Percentiles rank a stretch among this genome's conserved stretches.
Evolutionary conservation across 768 basidiomycete genomes (phyloP).

Genomic region (Panus rudis): DNA sequence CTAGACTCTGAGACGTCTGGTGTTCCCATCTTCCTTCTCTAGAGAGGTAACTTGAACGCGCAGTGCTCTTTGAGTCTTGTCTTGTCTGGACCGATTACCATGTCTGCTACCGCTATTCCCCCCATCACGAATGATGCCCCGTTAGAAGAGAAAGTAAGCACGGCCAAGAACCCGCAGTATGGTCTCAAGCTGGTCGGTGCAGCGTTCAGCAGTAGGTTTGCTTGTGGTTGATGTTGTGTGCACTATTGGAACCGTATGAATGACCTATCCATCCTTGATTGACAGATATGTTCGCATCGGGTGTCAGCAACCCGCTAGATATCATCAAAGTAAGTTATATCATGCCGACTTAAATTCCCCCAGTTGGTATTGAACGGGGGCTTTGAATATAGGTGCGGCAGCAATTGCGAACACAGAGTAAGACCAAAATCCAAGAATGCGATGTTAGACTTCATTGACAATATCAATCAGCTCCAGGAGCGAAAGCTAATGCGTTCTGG

Average conservation of each 20-base stretch:
- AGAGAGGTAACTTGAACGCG: no score
- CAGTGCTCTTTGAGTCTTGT: no score
- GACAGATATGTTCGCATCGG: constrained; percentile 31
- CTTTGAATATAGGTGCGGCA: constrained; percentile 23
- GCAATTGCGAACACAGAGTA: constrained; percentile 26
- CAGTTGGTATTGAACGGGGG: neutral
- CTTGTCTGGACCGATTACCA: no score
- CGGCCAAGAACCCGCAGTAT: constrained; percentile 16
- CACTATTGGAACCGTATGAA: neutral
- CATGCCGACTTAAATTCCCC: neutral
- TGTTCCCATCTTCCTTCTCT: no score
- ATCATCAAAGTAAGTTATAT: constrained; percentile 22
- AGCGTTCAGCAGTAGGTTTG: constrained; percentile 22
- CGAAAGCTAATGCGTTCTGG: constrained; percentile 26
- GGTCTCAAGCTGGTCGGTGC: constrained; percentile 24
- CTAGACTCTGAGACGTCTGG: no score
- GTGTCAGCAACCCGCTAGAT: constrained; percentile 29
- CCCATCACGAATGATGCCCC: no score
- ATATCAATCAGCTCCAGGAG: constrained; percentile 18
- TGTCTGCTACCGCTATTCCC: no score
- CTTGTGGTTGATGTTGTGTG: neutral
- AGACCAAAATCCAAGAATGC: neutral
- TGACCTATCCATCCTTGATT: neutral
- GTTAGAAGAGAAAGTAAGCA: constrained; percentile 18
- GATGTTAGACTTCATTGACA: neutral